phyloP scores from a whole-genome alignment of 352 stramenopile genomes.

The Phytophthora podocarpi region DNA sequence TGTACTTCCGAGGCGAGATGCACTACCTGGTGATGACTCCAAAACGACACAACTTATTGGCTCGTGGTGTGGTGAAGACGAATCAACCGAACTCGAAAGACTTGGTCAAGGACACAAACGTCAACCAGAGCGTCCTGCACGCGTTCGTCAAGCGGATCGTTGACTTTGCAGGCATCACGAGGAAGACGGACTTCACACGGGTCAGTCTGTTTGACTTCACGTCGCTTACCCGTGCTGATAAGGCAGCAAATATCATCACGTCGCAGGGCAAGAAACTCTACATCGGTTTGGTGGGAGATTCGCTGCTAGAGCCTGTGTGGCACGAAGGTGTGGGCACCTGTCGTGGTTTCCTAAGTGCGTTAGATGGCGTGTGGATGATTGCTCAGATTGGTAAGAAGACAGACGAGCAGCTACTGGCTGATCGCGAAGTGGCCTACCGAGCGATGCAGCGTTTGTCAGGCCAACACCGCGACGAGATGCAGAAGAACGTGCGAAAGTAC shows the following conservation, averaged over 20 bases:
- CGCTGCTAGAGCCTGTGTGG: constrained; percentile 78
- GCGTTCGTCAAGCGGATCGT: constrained; percentile 56
- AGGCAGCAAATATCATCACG: constrained; percentile 54
- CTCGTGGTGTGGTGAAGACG: constrained; percentile 54
- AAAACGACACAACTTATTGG: constrained; percentile 63
- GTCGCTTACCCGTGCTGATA: too few species aligned
- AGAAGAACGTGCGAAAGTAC: constrained; percentile 73
- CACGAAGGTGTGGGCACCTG: constrained; percentile 70
- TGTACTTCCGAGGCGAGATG: constrained; percentile 75
- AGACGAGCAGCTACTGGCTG: constrained; percentile 57
- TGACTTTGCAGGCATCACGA: constrained; percentile 60
- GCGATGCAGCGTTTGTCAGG: constrained; percentile 62
- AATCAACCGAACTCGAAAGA: constrained; percentile 55
- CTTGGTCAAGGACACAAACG: constrained; percentile 55
- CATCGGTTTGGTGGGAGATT: constrained; percentile 65
- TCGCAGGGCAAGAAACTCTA: constrained; percentile 63
- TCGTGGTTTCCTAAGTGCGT: constrained; percentile 65
- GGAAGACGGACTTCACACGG: constrained; percentile 48
- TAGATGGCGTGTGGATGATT: constrained; percentile 68
- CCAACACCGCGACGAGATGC: constrained; percentile 54
- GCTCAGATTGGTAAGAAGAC: constrained; percentile 56
- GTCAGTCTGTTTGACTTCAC: constrained; percentile 77
- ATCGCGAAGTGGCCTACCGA: constrained; percentile 60
- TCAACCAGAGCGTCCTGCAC: constrained; percentile 45
- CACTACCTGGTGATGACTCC: too few species aligned